A percentile compares a stretch with the other conserved stretches of the same genome.
phyloP scores from a whole-genome alignment of 108 stramenopile species.

The Cyclotella baltica region DNA sequence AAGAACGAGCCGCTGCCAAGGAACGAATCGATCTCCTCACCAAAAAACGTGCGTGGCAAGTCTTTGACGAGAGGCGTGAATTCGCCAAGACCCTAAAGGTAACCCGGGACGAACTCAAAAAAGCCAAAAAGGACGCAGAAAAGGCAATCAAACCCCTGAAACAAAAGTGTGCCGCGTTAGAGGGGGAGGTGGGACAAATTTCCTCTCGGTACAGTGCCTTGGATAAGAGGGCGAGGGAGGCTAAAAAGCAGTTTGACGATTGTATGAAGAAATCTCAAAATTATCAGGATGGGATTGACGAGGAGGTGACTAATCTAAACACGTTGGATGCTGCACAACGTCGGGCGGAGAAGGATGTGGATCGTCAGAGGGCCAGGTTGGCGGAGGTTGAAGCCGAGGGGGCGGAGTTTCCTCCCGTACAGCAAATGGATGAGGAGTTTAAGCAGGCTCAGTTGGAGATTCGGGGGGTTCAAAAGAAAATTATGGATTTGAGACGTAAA shows the following conservation, averaged over 20 bases:
- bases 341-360: constrained; percentile 49
- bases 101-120: constrained; percentile 51
- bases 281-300: constrained; percentile 68
- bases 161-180: constrained; percentile 41
- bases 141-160: constrained; percentile 57
- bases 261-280: constrained; percentile 57
- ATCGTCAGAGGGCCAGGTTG: constrained; percentile 49
- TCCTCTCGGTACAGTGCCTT: constrained; percentile 31
- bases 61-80: constrained; percentile 60
- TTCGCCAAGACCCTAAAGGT: constrained; percentile 60
- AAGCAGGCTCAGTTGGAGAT: constrained; percentile 32
- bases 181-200: constrained; percentile 31
- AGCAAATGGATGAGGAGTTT: constrained; percentile 52
- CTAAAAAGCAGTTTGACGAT: constrained; percentile 59
- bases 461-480: constrained; percentile 35
- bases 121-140: constrained; percentile 49
- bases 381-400: constrained; percentile 35
- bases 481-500: constrained; percentile 47
- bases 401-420: constrained; percentile 55
- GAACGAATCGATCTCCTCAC: constrained; percentile 66
- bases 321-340: constrained; percentile 56
- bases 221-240: constrained; percentile 50
- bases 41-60: constrained; percentile 75
- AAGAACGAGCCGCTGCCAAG: constrained; percentile 62
- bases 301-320: constrained; percentile 43